Percentiles rank a stretch among this genome's conserved stretches.
These are phyloP conservation scores for Begonia loranthoides DNA, from an alignment of 306 rosid genomes.

Conservation along the genomic window DNA sequence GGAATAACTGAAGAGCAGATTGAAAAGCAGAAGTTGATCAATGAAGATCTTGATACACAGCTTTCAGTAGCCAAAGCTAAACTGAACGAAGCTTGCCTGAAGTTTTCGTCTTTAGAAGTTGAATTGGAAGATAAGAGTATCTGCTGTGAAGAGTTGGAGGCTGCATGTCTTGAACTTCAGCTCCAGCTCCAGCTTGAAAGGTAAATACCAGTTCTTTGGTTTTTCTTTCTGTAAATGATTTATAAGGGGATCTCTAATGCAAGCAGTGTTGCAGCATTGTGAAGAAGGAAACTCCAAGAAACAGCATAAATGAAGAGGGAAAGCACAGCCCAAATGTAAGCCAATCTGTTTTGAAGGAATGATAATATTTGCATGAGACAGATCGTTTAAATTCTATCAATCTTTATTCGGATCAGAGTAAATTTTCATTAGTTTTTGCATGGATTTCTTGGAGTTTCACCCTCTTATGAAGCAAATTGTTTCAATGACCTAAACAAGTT, in stretches of 20 bases:
- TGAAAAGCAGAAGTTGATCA: conserved; percentile 20
- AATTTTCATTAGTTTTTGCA: no score
- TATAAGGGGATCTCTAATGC: conserved; percentile 9
- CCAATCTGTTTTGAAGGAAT: neutral
- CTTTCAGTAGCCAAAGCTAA: conserved; percentile 35
- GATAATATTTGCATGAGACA: no score
- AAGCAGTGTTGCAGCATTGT: conserved; percentile 36
- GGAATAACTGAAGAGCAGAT: conserved; percentile 28
- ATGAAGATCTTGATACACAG: conserved; percentile 31
- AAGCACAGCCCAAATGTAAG: conserved; percentile 56
- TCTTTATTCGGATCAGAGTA: no score
- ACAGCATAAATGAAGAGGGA: conserved; percentile 29
- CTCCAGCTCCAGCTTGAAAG: conserved; percentile 9
- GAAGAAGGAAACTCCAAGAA: conserved; percentile 42
- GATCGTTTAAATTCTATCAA: no score
- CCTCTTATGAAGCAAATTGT: neutral
- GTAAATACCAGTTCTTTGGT: neutral
- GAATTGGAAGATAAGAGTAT: conserved; percentile 42
- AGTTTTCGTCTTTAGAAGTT: conserved; percentile 40
- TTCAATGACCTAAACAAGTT: neutral
- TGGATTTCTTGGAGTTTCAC: no score
- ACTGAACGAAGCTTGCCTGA: conserved; percentile 32
- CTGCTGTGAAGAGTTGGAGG: conserved; percentile 61
- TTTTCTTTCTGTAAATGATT: conserved; percentile 4
- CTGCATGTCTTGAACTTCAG: conserved; percentile 60